Base-by-base conservation (phyloP, 73 alveolate species). In the Tetrahymena elliotti region DNA sequence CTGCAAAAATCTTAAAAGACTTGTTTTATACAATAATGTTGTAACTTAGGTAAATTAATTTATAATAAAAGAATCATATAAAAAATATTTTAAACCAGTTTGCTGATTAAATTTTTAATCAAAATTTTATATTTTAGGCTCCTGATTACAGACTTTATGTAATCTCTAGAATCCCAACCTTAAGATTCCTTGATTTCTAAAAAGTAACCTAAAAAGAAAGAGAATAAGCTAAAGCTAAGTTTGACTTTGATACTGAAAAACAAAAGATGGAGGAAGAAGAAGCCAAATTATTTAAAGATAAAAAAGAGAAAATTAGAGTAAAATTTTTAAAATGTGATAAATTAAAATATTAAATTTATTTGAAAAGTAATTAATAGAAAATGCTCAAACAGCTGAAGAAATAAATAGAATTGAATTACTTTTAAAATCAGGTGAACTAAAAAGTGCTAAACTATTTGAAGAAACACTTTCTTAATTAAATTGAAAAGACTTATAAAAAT, bases 1-100 rank as follows among this genome's bases (percentile, higher is more conserved):
- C 92, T 94, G 96, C 93, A 94, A 94, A 83, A 94, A 94, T 39
- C 93, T 94, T 24, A 94, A 94, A 39, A 82, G 96, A 38, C 93
- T 94, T 52, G 93, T 94, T 35, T 38, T 94, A 2, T 93, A 94
- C 54, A 94, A 94, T 24, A 88, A 94, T 88, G 95, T 94, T 13
- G 93, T 94, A 22, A 94, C 96, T 35, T 31, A 94, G 92, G 38
- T 84, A 68, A 68, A 3, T 47, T 47, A 0, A 24, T n/a, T 68
- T 68, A 24, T 31, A 18, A 27, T 68, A 22, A 27, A 31, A 4
- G 1, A 8, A 40, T 40, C 15, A 40, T 40, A 40, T 10, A 40
- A 40, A 40, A 8, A 40, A 40, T 8, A 15, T 10, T 40, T 40
- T 15, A 40, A 10, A 10, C 54, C 8, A n/a, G n/a, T n/a, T n/a